These are phyloP conservation scores for Trypanosoma vivax DNA, from an alignment of 208 protist species.

Conservation along the genomic window DNA sequence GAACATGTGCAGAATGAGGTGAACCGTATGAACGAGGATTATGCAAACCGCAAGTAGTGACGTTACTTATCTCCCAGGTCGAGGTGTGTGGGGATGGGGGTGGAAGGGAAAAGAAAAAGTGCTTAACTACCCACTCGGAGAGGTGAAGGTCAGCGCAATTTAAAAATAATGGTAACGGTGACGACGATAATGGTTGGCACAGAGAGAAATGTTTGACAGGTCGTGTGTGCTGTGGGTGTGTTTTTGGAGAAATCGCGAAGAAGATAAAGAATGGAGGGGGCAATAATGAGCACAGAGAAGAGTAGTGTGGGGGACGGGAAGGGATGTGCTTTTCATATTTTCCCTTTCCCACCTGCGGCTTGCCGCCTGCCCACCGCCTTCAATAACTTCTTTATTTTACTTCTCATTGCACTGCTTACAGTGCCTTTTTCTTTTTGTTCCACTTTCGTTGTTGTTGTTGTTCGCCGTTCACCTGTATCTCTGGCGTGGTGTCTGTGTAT, in stretches of 20 bases:
- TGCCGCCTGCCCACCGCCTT: too few species aligned
- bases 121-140: too few species aligned
- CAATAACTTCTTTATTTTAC: too few species aligned
- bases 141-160: too few species aligned
- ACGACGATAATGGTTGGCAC: neutral
- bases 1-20: slow-evolving; percentile 85
- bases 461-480: too few species aligned
- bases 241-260: neutral
- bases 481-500: too few species aligned
- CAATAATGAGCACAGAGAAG: slow-evolving; percentile 1
- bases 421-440: too few species aligned
- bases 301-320: neutral
- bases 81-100: neutral
- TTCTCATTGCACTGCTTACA: too few species aligned
- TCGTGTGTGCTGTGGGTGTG: neutral
- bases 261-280: slow-evolving; percentile 4
- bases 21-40: slow-evolving; percentile 74
- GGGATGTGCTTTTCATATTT: too few species aligned
- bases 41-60: slow-evolving; percentile 29
- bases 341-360: too few species aligned
- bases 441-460: too few species aligned
- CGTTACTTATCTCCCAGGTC: neutral
- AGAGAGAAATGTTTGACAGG: neutral
- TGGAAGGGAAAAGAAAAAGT: neutral
- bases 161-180: too few species aligned